A percentile compares a stretch with the other conserved stretches of the same genome.
phyloP scores from a whole-genome alignment of 345 rosid species.

The Syzygium grande region DNA sequence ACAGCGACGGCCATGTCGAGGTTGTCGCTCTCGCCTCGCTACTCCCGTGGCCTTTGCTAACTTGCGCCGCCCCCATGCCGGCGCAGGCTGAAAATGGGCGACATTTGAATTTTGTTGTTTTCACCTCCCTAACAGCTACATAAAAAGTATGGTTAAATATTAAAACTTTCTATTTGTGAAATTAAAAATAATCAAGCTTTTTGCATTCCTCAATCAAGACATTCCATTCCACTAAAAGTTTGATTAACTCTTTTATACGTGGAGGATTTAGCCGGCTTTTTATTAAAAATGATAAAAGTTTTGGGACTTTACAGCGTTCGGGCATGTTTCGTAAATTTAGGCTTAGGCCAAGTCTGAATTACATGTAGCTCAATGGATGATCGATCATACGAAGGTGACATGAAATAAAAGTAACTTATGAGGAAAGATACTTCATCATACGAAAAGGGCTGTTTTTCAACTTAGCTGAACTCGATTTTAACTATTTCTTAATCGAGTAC shows the following conservation, averaged over 20 bases:
- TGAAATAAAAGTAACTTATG: neutral
- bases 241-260: neutral
- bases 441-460: fast-evolving
- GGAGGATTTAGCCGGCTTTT: neutral
- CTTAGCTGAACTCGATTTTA: fast-evolving
- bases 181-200: neutral
- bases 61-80: neutral
- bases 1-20: neutral
- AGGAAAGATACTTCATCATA: neutral
- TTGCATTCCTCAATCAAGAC: neutral
- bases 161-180: neutral
- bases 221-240: neutral
- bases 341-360: neutral
- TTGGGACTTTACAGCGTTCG: fast-evolving
- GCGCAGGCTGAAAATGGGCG: neutral
- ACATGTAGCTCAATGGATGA: fast-evolving
- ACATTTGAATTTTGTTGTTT: neutral
- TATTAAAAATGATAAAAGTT: too few relatives aligned
- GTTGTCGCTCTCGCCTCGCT: neutral
- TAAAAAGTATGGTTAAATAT: neutral
- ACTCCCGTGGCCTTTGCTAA: neutral
- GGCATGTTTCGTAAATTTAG: fast-evolving
- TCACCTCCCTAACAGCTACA: neutral
- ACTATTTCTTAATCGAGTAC: neutral
- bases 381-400: neutral